Evolutionary conservation across 345 rosid genomes (phyloP), one percentile per base, ranked within the genome.

Genomic region (Sisymbrium altissimum): DNA sequence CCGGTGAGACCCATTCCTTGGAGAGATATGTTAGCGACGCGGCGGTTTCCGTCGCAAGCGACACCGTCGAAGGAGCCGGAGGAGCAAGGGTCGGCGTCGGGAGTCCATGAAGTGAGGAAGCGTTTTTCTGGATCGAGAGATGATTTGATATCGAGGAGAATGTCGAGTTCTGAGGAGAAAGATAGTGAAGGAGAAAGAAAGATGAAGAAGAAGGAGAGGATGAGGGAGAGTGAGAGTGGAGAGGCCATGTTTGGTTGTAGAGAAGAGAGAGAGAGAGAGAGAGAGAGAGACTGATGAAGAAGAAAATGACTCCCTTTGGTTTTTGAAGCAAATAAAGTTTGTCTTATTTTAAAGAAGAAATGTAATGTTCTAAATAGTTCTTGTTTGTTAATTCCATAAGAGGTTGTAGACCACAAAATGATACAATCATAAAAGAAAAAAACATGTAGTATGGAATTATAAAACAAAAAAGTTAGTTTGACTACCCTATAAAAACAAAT

Each of bases 1-100:
- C 99, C 98, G 18, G 80, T 79, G 12, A 95, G 89, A 18, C 97
- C 96, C 83, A 82, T 92, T 68, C 99, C 99, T 75, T 90, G 97
- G 2, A 95, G 88, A 46, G 99, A 90, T 4, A 95, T 89, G 78
- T 92, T 95, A 6, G 96, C 81, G 0, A 95, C 92, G n/a, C 30
- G 81, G 54, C 85, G 90, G 32, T 76, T 62, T 40, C 81, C 90
- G 68, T 95, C 80, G 83, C 99, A 95, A 32, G 92, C 97, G 11
- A 95, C 93, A 0, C 99, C 99, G 66, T 86, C 84, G 66, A 95
- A 95, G 6, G 89, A 83, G 15, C 78, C 80, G 4, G 62, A 30
- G 73, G 77, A 72, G 32, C 99, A 94, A 1, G 92, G 96, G 82
- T 87, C 86, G 32, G 75, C 33, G 45, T 50, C 64, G 35, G 81